Percentiles rank a stretch among this genome's conserved stretches.
These are phyloP conservation scores for Capniomyces stellatus DNA, from an alignment of 371 early-diverging fungal genomes.

Conservation along the genomic window DNA sequence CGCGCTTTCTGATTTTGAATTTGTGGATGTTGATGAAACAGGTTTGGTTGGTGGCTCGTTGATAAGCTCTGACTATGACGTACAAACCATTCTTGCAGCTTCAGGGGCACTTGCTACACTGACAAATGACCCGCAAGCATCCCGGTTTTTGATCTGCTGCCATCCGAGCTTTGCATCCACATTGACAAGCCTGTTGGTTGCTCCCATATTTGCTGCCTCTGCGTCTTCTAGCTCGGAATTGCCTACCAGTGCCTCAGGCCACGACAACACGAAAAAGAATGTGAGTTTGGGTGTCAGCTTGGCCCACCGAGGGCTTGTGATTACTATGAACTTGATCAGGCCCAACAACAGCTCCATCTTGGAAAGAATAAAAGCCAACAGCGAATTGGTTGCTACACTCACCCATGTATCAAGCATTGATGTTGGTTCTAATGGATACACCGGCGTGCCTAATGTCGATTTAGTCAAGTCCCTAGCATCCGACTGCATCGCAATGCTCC, in stretches of 20 bases:
- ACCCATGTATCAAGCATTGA: too few relatives aligned
- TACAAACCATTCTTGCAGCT: constrained; percentile 66
- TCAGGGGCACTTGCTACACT: constrained; percentile 78
- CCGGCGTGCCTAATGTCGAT: too few relatives aligned
- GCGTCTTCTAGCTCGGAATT: background rate
- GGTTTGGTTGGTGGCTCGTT: constrained; percentile 32
- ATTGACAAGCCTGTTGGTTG: background rate
- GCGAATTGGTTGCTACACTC: background rate
- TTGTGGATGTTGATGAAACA: constrained; percentile 71
- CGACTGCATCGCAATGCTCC: too few relatives aligned
- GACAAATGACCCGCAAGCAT: constrained; percentile 11
- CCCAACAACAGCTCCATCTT: background rate
- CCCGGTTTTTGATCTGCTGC: constrained; percentile 14
- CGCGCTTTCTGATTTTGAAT: constrained; percentile 72
- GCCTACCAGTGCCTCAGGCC: too few relatives aligned
- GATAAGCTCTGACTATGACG: constrained; percentile 28
- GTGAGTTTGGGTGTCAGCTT: background rate
- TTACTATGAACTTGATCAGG: background rate
- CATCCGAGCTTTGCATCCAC: constrained; percentile 11
- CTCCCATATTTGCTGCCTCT: background rate
- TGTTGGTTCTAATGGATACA: too few relatives aligned
- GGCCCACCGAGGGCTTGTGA: background rate
- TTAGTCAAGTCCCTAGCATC: too few relatives aligned
- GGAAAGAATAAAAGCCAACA: background rate
- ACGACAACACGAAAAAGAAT: background rate